Evolutionary conservation across 371 early-diverging fungal genomes (phyloP), one percentile per base, ranked within the genome.

Genomic region (Syncephalastrum contaminatum): DNA sequence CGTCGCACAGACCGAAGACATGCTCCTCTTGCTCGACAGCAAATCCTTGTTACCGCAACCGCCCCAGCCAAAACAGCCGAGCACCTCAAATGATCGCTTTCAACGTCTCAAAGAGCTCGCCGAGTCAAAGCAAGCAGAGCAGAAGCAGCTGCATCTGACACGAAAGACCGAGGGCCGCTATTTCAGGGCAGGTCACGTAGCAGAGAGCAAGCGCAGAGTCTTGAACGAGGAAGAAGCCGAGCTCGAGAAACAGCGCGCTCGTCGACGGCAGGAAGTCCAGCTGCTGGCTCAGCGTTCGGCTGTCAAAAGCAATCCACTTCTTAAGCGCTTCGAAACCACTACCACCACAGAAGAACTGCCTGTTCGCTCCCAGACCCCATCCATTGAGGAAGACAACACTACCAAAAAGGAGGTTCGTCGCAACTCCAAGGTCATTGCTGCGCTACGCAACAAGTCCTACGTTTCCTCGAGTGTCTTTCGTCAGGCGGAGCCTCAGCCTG

Each of bases 381-480:
- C 39, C 22, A 30, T 3, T n/a, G n/a, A 3, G 15, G 4, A n/a
- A 13, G 13, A 15, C 12, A 43, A 3, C 13, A 21, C 22, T 7
- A 40, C 42, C 7, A 41, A 21, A n/a, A 41, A 48, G 21, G 30
- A 56, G 8, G 48, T 20, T 2, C 15, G 40, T 16, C 53, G 73
- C 10, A 66, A 69, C 20, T 67, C 68, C 15, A 66, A 62, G 41
- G 69, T 64, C 4, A 72, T 74, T 45, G 63, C 66, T 8, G 54
- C 71, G 1, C 45, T 74, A 4, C 49, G 64, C 21, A 62, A 48
- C 15, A 70, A 69, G 44, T 66, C 75, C 1, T 68, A 64, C 52
- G 75, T 74, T 0, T 70, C 75, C 4, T 58, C 75, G 0, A 74
- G 75, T 36, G 58, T 74, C 4, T 74, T 74, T 48, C 64, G 69